Conservation (phyloP, 805 yeast species). For the Lipomyces kockii region DNA sequence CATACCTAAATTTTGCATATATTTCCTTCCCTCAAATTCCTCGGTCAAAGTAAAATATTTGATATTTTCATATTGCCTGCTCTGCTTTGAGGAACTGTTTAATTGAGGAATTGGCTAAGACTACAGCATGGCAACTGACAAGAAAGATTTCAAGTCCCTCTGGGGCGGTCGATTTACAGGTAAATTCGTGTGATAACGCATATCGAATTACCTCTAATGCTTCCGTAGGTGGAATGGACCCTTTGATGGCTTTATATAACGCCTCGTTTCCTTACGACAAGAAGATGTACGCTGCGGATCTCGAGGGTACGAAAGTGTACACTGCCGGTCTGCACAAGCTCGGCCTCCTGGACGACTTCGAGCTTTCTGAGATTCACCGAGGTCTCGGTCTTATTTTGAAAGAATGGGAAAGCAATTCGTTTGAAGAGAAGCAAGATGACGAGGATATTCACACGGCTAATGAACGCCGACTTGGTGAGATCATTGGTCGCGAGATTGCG, state of each 20-base stretch:
- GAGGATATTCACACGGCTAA: constrained; percentile 99
- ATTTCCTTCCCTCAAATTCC: neutral
- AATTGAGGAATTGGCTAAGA: neutral
- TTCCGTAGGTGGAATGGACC: constrained; percentile 71
- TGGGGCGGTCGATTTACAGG: constrained; percentile 38
- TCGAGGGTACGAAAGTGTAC: constrained; percentile 92
- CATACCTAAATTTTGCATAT: neutral
- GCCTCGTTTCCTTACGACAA: constrained; percentile 96
- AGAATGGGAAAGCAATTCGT: constrained; percentile 79
- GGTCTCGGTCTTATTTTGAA: constrained; percentile 72
- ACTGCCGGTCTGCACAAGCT: constrained; percentile 83
- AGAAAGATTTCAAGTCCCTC: constrained; percentile 30
- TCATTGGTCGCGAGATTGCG: constrained; percentile 89
- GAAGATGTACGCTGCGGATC: constrained; percentile 91
- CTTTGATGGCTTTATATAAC: constrained; percentile 95
- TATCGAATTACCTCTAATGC: neutral
- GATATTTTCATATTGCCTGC: neutral
- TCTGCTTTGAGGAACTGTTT: neutral
- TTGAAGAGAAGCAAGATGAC: constrained; percentile 83
- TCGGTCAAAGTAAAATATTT: neutral
- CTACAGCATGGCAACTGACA: constrained; percentile 12
- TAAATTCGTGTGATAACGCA: neutral
- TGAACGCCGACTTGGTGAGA: constrained; percentile 95
- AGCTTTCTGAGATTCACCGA: constrained; percentile 76
- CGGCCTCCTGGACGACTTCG: constrained; percentile 73